phyloP scores from a whole-genome alignment of 495 filamentous ascomycete species.

The Penicillium paradoxum region DNA sequence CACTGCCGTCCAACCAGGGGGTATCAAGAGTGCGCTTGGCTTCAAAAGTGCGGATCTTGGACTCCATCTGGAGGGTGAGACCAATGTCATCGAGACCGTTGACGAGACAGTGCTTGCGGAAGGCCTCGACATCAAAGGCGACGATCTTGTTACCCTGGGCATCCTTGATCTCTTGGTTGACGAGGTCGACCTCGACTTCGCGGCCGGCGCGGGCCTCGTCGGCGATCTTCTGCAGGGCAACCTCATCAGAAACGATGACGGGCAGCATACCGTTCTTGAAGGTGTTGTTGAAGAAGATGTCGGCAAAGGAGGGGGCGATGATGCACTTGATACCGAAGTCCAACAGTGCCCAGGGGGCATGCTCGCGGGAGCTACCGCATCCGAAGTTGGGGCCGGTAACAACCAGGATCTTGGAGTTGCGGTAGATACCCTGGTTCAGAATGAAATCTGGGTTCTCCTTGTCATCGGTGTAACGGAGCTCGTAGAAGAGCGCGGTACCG shows the following conservation, averaged over 20 bases:
- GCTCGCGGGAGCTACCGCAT: slow-evolving; percentile 88
- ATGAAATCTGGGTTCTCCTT: slow-evolving; percentile 75
- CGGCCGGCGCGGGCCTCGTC: slow-evolving; percentile 75
- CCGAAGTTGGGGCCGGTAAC: slow-evolving; percentile 94
- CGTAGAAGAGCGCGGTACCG: slow-evolving; percentile 80
- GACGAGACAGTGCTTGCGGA: slow-evolving; percentile 88
- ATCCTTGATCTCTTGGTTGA: slow-evolving; percentile 77
- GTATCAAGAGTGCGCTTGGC: slow-evolving; percentile 66
- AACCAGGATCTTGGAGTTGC: slow-evolving; percentile 81
- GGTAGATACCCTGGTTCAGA: slow-evolving; percentile 87
- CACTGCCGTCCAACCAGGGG: slow-evolving; percentile 88
- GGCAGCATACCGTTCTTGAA: slow-evolving; percentile 99
- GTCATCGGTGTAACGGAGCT: slow-evolving; percentile 73
- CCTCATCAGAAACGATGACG: slow-evolving; percentile 64
- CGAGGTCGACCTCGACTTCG: slow-evolving; percentile 89
- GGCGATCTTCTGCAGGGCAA: slow-evolving; percentile 62
- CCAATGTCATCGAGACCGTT: slow-evolving; percentile 98
- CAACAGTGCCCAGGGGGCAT: slow-evolving; percentile 94
- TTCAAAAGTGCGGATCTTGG: slow-evolving; percentile 85
- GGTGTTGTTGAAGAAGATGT: slow-evolving; percentile 99
- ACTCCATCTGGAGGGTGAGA: slow-evolving; percentile 84
- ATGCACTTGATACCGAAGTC: slow-evolving; percentile 95
- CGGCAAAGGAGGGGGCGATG: slow-evolving; percentile 87
- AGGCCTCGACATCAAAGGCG: slow-evolving; percentile 80
- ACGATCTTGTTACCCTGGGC: slow-evolving; percentile 65